Conservation (phyloP, 257 asterid genomes). For the Rubia yunnanensis region DNA sequence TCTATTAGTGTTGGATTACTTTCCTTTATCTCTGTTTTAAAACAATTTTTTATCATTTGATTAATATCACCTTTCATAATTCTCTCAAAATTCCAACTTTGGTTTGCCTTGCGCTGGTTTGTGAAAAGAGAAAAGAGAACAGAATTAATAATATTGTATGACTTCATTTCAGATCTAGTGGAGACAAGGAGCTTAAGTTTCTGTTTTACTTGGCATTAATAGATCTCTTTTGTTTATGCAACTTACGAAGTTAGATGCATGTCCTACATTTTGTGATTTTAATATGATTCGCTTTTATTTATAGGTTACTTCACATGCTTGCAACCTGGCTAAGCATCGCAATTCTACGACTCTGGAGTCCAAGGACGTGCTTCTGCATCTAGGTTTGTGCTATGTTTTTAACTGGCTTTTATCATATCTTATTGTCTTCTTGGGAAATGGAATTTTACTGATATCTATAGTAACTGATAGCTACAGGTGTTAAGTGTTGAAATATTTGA, state of each 20-base stretch:
- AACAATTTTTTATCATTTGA: too few relatives aligned
- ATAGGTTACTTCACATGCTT: slow-evolving; percentile 77
- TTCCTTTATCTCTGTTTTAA: neutral
- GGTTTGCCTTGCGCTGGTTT: neutral
- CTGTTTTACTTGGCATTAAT: neutral
- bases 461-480: neutral
- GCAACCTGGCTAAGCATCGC: slow-evolving; percentile 94
- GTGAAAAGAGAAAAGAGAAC: neutral
- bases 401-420: neutral
- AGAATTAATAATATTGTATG: neutral
- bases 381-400: slow-evolving; percentile 55
- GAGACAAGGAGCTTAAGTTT: neutral
- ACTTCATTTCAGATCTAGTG: neutral
- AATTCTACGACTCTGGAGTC: slow-evolving; percentile 85
- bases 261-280: neutral
- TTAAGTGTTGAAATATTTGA: neutral
- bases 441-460: neutral
- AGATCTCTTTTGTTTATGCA: neutral
- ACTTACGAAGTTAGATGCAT: neutral
- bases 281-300: slow-evolving; percentile 9
- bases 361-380: slow-evolving; percentile 82
- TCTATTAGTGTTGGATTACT: neutral
- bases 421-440: too few relatives aligned
- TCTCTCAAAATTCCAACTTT: neutral
- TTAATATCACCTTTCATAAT: neutral